A percentile compares a stretch with the other conserved stretches of the same genome.
phyloP scores from a whole-genome alignment of 106 monocot genomes.

The Amphibolis antarctica region DNA sequence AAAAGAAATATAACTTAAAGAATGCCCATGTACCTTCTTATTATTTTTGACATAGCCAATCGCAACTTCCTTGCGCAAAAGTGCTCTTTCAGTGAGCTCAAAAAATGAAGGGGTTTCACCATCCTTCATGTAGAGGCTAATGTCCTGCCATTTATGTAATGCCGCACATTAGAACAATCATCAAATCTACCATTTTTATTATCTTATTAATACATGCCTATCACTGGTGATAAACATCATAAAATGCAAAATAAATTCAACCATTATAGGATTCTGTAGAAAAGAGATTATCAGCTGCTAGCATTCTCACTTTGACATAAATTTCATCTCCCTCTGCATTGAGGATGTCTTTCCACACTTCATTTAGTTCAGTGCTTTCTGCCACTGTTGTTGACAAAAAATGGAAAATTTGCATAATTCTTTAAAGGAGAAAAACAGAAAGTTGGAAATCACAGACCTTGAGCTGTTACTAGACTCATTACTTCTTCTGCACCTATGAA shows the following conservation, averaged over 20 bases:
- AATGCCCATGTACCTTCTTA: constrained; percentile 40
- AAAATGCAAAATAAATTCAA: not conserved
- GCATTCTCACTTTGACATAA: constrained; percentile 63
- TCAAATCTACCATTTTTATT: not conserved
- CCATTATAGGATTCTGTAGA: not conserved
- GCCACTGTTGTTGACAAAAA: constrained; percentile 39
- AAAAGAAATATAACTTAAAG: not conserved
- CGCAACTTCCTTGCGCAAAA: constrained; percentile 78
- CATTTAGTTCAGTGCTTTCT: constrained; percentile 59
- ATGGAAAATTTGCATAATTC: not conserved
- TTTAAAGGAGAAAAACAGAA: not conserved
- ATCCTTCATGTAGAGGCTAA: constrained; percentile 68
- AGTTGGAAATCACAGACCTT: constrained; percentile 38
- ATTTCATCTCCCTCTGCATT: constrained; percentile 90
- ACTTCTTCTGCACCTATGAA: constrained; percentile 94
- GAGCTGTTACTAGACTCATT: constrained; percentile 97
- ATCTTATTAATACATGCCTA: not conserved
- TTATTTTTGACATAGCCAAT: constrained; percentile 71
- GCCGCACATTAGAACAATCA: not conserved
- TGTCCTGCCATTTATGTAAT: constrained; percentile 29
- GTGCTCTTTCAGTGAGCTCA: constrained; percentile 81
- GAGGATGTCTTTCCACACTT: constrained; percentile 87
- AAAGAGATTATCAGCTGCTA: not conserved
- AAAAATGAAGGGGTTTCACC: constrained; percentile 75
- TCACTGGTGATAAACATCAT: not conserved